phyloP scores from a whole-genome alignment of 2,329 filamentous ascomycete genomes.

The Pyrenophora graminea region DNA sequence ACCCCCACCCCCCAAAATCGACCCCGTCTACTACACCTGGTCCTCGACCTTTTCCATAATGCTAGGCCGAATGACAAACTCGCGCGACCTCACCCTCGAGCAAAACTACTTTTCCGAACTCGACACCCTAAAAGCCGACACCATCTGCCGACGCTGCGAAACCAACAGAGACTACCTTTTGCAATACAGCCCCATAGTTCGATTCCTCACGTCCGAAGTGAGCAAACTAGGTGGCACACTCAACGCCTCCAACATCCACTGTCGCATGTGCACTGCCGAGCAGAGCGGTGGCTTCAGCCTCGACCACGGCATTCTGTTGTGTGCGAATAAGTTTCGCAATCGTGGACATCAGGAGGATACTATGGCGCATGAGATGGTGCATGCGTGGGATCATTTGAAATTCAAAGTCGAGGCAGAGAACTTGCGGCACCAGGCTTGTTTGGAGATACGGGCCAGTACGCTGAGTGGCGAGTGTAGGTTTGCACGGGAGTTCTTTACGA shows the following conservation, averaged over 20 bases:
- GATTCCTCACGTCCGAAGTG: slow-evolving; percentile 84
- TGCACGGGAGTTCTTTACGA: slow-evolving; percentile 79
- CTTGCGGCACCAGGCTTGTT: slow-evolving; percentile 87
- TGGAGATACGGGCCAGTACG: slow-evolving; percentile 94
- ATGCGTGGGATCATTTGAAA: slow-evolving; percentile 89
- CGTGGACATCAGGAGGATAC: slow-evolving; percentile 88
- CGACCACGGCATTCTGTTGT: slow-evolving; percentile 84
- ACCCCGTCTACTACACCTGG: slow-evolving; percentile 62
- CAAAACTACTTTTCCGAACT: slow-evolving; percentile 74
- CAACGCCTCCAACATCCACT: slow-evolving; percentile 75
- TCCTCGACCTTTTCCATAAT: slow-evolving; percentile 85
- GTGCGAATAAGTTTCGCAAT: slow-evolving; percentile 86
- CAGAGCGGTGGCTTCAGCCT: slow-evolving; percentile 85
- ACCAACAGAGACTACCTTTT: slow-evolving; percentile 82
- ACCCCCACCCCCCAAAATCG: slow-evolving; percentile 31
- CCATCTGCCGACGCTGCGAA: slow-evolving; percentile 82
- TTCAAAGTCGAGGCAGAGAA: slow-evolving; percentile 88
- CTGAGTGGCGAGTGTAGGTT: slow-evolving; percentile 94
- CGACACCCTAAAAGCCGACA: slow-evolving; percentile 74
- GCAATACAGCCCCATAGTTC: slow-evolving; percentile 79
- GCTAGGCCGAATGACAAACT: slow-evolving; percentile 59
- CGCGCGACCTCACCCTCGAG: slow-evolving; percentile 34
- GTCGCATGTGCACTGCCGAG: slow-evolving; percentile 74
- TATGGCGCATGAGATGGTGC: slow-evolving; percentile 95
- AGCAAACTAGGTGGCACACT: slow-evolving; percentile 76